Evolutionary conservation across 495 filamentous ascomycete genomes (phyloP).

Genomic region (Penicillium steckii): DNA sequence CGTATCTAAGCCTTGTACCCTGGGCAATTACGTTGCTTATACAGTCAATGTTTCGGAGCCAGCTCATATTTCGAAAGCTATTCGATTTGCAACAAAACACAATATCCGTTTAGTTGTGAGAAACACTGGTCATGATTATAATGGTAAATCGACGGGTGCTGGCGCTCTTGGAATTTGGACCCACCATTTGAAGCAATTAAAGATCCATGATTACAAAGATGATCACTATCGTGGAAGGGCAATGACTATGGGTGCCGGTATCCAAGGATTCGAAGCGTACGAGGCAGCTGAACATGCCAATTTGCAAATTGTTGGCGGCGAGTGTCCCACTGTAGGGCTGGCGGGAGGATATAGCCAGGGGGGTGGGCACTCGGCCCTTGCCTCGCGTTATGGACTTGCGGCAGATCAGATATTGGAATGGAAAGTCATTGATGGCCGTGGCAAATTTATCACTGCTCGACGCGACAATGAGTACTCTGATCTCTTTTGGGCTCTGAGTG

Average conservation of each 20-base stretch:
- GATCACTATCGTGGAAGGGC: slow-evolving; percentile 46
- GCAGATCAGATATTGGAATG: slow-evolving; percentile 64
- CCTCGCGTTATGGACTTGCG: slow-evolving; percentile 53
- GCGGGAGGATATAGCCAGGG: slow-evolving; percentile 60
- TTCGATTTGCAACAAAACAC: slow-evolving; percentile 50
- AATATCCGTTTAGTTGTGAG: slow-evolving; percentile 63
- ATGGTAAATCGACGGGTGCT: slow-evolving; percentile 55
- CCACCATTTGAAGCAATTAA: slow-evolving; percentile 51
- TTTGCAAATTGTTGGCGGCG: slow-evolving; percentile 31
- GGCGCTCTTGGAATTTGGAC: slow-evolving; percentile 57
- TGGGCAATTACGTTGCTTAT: slow-evolving; percentile 59
- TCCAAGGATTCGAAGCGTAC: slow-evolving; percentile 46
- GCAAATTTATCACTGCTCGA: slow-evolving; percentile 50
- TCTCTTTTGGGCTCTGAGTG: slow-evolving; percentile 67
- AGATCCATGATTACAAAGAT: slow-evolving; percentile 35
- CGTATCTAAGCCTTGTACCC: slow-evolving; percentile 48
- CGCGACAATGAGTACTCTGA: slow-evolving; percentile 54
- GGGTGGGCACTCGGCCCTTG: slow-evolving; percentile 59
- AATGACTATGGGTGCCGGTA: slow-evolving; percentile 46
- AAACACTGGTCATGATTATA: slow-evolving; percentile 62
- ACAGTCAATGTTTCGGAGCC: slow-evolving; percentile 34
- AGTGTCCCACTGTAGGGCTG: slow-evolving; percentile 34
- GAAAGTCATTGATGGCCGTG: slow-evolving; percentile 55
- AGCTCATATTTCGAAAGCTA: slow-evolving; percentile 28
- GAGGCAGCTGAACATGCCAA: slow-evolving; percentile 31